phyloP scores from a whole-genome alignment of 768 basidiomycete species.

The Tephrocybe sp. region DNA sequence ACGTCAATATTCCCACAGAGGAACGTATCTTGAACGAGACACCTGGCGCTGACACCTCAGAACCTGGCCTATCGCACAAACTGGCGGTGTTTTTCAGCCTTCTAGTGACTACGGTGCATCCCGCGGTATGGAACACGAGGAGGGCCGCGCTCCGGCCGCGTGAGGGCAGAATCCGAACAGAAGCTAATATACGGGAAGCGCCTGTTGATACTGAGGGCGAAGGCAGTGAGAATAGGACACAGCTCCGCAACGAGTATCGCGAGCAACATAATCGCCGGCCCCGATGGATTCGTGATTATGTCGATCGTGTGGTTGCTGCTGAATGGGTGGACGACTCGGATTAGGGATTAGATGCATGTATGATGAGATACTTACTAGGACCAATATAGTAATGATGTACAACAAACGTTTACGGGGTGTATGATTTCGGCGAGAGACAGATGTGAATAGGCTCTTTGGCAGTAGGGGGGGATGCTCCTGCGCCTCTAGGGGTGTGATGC shows the following conservation, averaged over 20 bases:
- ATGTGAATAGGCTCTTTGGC: background rate
- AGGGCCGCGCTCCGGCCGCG: conserved; percentile 55
- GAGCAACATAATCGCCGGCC: conserved; percentile 53
- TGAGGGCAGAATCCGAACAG: conserved; percentile 68
- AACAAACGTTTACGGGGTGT: conserved; percentile 2
- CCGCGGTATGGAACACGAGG: conserved; percentile 73
- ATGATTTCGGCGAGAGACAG: background rate
- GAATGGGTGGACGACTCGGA: conserved; percentile 74
- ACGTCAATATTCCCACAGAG: conserved; percentile 56
- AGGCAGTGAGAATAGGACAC: conserved; percentile 29
- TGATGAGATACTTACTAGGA: conserved; percentile 18
- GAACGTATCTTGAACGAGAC: conserved; percentile 44
- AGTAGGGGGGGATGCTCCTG: background rate
- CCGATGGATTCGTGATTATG: conserved; percentile 63
- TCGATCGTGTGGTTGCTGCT: conserved; percentile 59
- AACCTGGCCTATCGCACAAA: conserved; percentile 53
- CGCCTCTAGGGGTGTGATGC: conserved; percentile 8
- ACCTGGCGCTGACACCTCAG: conserved; percentile 28
- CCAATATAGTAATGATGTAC: conserved; percentile 20
- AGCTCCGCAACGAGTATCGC: conserved; percentile 43
- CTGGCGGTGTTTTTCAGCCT: conserved; percentile 53
- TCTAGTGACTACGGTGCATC: conserved; percentile 63
- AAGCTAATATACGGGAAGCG: conserved; percentile 48
- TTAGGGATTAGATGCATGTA: conserved; percentile 20
- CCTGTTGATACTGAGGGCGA: conserved; percentile 28